A percentile compares a stretch with the other conserved stretches of the same genome.
Conservation (phyloP, 2,329 filamentous ascomycete genomes). For the Microsporum ferrugineum region DNA sequence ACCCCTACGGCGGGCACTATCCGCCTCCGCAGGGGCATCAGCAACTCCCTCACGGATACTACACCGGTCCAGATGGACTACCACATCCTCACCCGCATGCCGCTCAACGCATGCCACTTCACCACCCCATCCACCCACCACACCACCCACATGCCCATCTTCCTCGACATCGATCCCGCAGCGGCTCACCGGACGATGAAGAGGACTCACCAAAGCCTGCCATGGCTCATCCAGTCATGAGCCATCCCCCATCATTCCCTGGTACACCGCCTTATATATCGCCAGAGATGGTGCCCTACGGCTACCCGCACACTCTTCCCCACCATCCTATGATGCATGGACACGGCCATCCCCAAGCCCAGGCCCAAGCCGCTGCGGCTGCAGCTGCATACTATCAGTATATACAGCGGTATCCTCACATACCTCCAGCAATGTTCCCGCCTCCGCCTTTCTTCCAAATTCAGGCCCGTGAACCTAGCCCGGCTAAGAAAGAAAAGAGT, state of each 20-base stretch:
- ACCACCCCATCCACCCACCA: conserved; percentile 6
- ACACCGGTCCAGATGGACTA: conserved; percentile 8
- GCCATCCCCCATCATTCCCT: conserved; percentile 15
- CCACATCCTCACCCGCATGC: conserved; percentile 6
- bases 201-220: conserved; percentile 22
- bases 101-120: conserved; percentile 8
- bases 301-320: conserved; percentile 5
- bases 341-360: conserved; percentile 14
- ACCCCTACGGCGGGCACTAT: conserved; percentile 11
- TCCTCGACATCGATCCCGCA: conserved; percentile 10
- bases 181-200: conserved; percentile 19
- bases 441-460: conserved; percentile 28
- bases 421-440: conserved; percentile 27
- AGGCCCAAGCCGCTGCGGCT: neutral
- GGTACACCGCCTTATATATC: conserved; percentile 11
- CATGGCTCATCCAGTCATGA: conserved; percentile 20
- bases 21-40: conserved; percentile 8
- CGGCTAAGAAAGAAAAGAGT: conserved; percentile 15
- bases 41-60: conserved; percentile 11
- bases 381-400: conserved; percentile 16
- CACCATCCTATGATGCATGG: neutral
- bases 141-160: conserved; percentile 5
- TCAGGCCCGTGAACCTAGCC: conserved; percentile 24
- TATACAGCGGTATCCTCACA: conserved; percentile 23
- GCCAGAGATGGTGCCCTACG: conserved; percentile 30